Base-by-base conservation (phyloP, 2,329 filamentous ascomycete species). In the Fusarium anthophilum region DNA sequence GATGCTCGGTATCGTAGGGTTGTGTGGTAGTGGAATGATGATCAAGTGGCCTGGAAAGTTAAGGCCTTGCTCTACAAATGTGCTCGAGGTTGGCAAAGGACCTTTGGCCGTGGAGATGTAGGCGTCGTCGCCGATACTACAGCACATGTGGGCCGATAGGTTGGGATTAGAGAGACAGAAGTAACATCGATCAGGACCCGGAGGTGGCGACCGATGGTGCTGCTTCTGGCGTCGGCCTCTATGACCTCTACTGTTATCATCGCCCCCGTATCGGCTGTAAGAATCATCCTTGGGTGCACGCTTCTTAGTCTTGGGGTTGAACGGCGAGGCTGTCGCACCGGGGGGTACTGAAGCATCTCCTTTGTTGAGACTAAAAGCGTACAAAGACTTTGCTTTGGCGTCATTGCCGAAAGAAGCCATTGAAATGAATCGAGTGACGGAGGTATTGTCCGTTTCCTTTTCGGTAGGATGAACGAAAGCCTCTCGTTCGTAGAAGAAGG, bases 31-130 rank as follows among this genome's bases (percentile, higher is more conserved):
- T 0, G 96, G 95, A 67, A 98, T 96, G 78, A 99, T 96, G 70
- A 99, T 91, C 78, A 97, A 91, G 82, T 99, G 96, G 26, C 91
- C 90, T 1, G 96, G 94, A 79, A 96, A 97, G 28, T 87, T 84
- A 9, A 98, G 87, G 10, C 90, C 89, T 2, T 91, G 85, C 14
- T 86, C 80, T 22, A 82, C 78, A 80, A 95, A 97, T 6, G 92
- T 95, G 13, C 88, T 84, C 1, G 89, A 83, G 4, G 91, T 92
- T 4, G 94, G 92, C 2, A 99, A 87, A 10, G 96, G 95, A 0
- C 96, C 96, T 82, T 98, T 98, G 67, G 96, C 94, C 30, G 93
- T 96, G 35, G 96, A 97, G 62, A 98, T 84, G 81, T 98, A 98
- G 61, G 91, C 89, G 69, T 97, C 93, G 24, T 95, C 91, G 60